A percentile compares a stretch with the other conserved stretches of the same genome.
These are phyloP conservation scores for Ceratocystis ficicola DNA, from an alignment of 2,329 filamentous ascomycete genomes.

Conservation along the genomic window DNA sequence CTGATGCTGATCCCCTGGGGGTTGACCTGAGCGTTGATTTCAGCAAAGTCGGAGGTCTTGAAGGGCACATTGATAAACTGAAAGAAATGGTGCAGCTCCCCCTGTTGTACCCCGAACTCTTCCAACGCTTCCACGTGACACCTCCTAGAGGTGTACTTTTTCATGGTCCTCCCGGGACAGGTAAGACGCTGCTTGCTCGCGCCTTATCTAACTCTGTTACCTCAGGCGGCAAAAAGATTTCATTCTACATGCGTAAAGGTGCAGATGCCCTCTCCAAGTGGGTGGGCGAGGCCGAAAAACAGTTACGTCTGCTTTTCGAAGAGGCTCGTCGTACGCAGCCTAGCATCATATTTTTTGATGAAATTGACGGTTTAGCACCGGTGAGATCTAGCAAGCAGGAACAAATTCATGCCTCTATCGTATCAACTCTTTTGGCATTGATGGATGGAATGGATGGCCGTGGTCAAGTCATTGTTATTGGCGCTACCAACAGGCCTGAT, in stretches of 20 bases:
- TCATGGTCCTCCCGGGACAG: constrained; percentile 91
- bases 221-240: constrained; percentile 82
- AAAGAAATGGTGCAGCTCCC: constrained; percentile 98
- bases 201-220: constrained; percentile 86
- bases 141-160: constrained; percentile 91
- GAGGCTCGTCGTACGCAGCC: constrained; percentile 92
- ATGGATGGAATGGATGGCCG: constrained; percentile 99
- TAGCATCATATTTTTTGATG: constrained; percentile 93
- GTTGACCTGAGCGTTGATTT: constrained; percentile 90
- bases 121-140: constrained; percentile 80
- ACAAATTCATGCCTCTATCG: constrained; percentile 96
- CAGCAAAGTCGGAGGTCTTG: constrained; percentile 81
- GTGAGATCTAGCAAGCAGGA: constrained; percentile 97
- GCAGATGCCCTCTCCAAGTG: constrained; percentile 96
- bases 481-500: constrained; percentile 93
- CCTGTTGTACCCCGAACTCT: constrained; percentile 87
- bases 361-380: constrained; percentile 92
- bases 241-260: constrained; percentile 98
- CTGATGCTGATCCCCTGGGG: constrained; percentile 86
- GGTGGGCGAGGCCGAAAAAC: constrained; percentile 95
- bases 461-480: constrained; percentile 95
- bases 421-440: constrained; percentile 80
- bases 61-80: constrained; percentile 88
- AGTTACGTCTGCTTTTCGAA: constrained; percentile 84
- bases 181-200: constrained; percentile 91